These are phyloP conservation scores for Backusella circina DNA, from an alignment of 192 early-diverging fungal species.

Conservation along the genomic window DNA sequence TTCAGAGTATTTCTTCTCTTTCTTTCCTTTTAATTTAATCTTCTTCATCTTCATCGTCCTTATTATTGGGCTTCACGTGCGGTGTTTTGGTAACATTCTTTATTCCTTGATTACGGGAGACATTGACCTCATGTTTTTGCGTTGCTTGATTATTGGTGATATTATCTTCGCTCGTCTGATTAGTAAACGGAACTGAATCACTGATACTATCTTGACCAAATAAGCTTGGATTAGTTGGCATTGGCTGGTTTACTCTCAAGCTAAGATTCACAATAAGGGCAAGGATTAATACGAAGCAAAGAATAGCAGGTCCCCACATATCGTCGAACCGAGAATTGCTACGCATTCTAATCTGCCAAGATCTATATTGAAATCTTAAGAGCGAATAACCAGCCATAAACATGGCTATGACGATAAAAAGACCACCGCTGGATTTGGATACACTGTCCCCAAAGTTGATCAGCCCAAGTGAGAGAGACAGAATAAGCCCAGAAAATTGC, in stretches of 20 bases:
- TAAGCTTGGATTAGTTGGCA: neutral
- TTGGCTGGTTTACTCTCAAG: conserved; percentile 6
- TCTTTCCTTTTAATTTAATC: neutral
- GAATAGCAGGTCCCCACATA: conserved; percentile 26
- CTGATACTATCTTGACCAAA: neutral
- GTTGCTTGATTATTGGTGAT: neutral
- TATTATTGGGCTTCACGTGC: neutral
- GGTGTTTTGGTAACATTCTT: neutral
- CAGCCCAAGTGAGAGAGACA: conserved; percentile 60
- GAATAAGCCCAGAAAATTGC: conserved; percentile 61
- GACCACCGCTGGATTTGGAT: conserved; percentile 10
- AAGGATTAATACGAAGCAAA: conserved; percentile 27
- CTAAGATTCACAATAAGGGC: conserved; percentile 30
- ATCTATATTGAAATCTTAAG: conserved; percentile 25
- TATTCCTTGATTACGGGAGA: neutral
- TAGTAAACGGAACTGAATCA: neutral
- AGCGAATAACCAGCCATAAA: conserved; percentile 25
- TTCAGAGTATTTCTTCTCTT: neutral
- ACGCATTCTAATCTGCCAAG: conserved; percentile 21
- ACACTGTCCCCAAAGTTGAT: conserved; percentile 56
- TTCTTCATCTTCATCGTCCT: neutral
- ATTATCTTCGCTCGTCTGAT: neutral
- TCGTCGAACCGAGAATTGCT: conserved; percentile 18
- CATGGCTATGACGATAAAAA: conserved; percentile 27
- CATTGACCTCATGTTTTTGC: neutral